Base-by-base conservation (phyloP, 805 yeast species). In the Pichia insulana region DNA sequence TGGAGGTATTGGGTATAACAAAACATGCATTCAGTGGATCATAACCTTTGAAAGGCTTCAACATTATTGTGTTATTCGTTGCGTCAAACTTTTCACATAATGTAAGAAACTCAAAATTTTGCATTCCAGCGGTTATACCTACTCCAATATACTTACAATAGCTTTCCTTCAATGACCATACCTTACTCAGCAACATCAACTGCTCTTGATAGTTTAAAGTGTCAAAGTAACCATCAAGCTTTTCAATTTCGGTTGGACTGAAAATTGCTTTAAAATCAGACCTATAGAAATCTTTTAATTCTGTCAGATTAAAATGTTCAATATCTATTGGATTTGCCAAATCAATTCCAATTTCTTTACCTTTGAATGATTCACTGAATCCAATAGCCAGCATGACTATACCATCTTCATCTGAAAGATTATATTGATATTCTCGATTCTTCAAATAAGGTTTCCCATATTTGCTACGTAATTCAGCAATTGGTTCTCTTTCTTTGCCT, bases 131-230 rank as follows among this genome's bases (percentile, higher is more conserved):
- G 17, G 56, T 51, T 12, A 77, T 56, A 0, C 95, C 94, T 15
- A 69, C 59, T 0, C 94, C 95, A 2, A 71, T 51, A 31, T 69
- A 73, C 52, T 85, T 85, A 7, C 84, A 71, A 53, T 76, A 82
- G 17, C 86, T 76, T 56, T 85, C 95, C 55, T 85, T 85, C 41
- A 85, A 57, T 0, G 95, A 83, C 95, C 95, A 85, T 30, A 71
- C 67, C 32, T 75, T 76, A 16, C 81, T 73, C 50, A 81, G 72
- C 9, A 44, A 28, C 12, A 39, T 32, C 13, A 64, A 48, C 7
- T 53, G 47, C n/a, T 36, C 41, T 1, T 40, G 43, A 8, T 44
- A 31, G 11, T 42, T 35, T 7, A 42, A 34, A 4, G 17, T 19
- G 15, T 30, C 27, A 16, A 52, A 42, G 2, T 50, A 37, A 0